Base-by-base conservation (phyloP, 2,329 filamentous ascomycete species). In the Nemania sp. region DNA sequence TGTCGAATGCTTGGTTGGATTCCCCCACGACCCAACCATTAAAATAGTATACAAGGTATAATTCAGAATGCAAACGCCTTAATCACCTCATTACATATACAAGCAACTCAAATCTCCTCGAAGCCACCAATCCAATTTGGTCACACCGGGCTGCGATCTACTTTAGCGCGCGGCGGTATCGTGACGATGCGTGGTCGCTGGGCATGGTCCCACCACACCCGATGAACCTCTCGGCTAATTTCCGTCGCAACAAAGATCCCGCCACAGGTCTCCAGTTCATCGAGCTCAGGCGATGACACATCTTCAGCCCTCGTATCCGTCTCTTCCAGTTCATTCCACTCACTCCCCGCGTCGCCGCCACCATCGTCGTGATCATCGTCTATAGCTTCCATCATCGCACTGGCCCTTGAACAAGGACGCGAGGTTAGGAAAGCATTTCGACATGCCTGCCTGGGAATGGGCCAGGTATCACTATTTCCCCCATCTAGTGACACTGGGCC, bases 181-280 rank as follows among this genome's bases (percentile, higher is more conserved):
- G 51, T 61, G 10, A 65, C 20, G 39, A 63, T 56, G 17, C 58
- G 57, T 25, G 57, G 54, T 39, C 61, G 54, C 32, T 43, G 39
- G 4, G 49, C 57, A 29, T 21, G 12, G 7, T 57, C 42, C 40
- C 13, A 35, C 40, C 13, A 35, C 17, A 12, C 18, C 12, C 32
- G 40, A 15, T 56, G 54, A 17, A 5, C 25, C 25, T 55, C 50
- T 29, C 48, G 54, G 9, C 29, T 57, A 25, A 63, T 59, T 32
- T 65, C 50, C 10, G 57, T 64, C 13, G 60, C 60, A 18, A 61
- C 50, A 18, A 57, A 54, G 29, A 65, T 45, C 13, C 42, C 57
- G 11, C 42, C 57, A 25, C 40, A 25, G 7, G 17, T 15, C 21
- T 39, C 52, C 17, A 20, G 13, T 9, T 55, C 49, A 2, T 62